phyloP scores from a whole-genome alignment of 1,284 basidiomycete genomes.

The Moesziomyces parantarcticus region DNA sequence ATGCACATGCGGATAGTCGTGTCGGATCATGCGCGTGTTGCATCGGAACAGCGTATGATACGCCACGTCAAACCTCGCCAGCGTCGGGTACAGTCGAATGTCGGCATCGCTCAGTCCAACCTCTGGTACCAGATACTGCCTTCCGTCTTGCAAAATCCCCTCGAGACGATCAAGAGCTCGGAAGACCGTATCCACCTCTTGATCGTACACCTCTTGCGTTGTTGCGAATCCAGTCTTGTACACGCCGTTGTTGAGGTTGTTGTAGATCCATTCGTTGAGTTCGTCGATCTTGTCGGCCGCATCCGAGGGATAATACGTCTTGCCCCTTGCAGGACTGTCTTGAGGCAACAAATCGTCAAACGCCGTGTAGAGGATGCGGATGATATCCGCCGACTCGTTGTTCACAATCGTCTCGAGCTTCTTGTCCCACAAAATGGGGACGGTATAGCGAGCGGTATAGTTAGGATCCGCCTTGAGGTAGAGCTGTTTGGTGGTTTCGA shows the following conservation, averaged over 20 bases:
- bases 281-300: constrained; percentile 75
- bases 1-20: constrained; percentile 51
- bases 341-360: constrained; percentile 54
- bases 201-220: constrained; percentile 82
- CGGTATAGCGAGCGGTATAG: constrained; percentile 52
- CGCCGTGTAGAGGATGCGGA: constrained; percentile 82
- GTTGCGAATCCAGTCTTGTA: constrained; percentile 85
- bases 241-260: constrained; percentile 69
- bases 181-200: constrained; percentile 75
- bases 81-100: constrained; percentile 84
- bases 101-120: constrained; percentile 85
- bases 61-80: constrained; percentile 80
- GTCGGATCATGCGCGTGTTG: constrained; percentile 71
- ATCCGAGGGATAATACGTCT: constrained; percentile 73
- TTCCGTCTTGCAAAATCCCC: constrained; percentile 76
- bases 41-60: constrained; percentile 90
- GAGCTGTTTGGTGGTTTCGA: constrained; percentile 67
- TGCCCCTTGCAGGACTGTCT: constrained; percentile 27
- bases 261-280: constrained; percentile 81
- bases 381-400: constrained; percentile 73
- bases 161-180: constrained; percentile 83
- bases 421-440: constrained; percentile 90
- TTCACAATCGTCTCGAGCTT: constrained; percentile 87
- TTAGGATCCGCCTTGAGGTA: constrained; percentile 80
- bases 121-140: constrained; percentile 84